phyloP scores from a whole-genome alignment of 192 early-diverging fungal genomes.

The Rhizoclosmatium globosum region DNA sequence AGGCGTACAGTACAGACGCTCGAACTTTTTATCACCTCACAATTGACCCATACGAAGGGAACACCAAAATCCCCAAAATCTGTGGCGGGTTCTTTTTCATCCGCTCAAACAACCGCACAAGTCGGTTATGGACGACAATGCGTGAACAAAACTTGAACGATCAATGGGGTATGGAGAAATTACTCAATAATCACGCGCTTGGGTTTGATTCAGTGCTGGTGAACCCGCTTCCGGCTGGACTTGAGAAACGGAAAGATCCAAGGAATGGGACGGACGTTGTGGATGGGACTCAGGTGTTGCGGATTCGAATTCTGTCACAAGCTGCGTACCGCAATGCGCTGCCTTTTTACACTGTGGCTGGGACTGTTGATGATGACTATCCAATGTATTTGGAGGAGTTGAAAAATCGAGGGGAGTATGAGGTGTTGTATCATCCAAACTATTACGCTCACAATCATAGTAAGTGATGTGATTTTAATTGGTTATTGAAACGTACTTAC shows the following conservation, averaged over 20 bases:
- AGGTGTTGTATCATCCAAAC: constrained; percentile 19
- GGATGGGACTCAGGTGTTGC: neutral
- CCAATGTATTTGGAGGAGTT: neutral
- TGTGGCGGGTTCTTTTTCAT: constrained; percentile 36
- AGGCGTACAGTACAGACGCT: constrained; percentile 32
- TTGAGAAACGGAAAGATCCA: neutral
- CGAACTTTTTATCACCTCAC: constrained; percentile 16
- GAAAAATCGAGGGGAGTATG: neutral
- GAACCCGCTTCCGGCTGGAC: constrained; percentile 24
- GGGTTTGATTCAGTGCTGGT: constrained; percentile 16
- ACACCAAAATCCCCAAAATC: constrained; percentile 21
- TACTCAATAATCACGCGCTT: constrained; percentile 1
- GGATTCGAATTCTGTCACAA: constrained; percentile 19
- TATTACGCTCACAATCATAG: neutral
- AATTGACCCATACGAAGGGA: constrained; percentile 30
- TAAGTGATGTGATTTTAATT: too few species aligned
- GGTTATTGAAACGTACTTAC: too few species aligned
- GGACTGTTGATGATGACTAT: neutral
- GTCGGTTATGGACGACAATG: neutral
- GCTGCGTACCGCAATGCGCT: constrained; percentile 15
- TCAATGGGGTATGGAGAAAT: constrained; percentile 31
- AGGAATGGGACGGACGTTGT: neutral
- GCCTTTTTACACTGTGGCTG: neutral
- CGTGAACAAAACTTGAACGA: constrained; percentile 16
- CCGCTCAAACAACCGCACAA: constrained; percentile 17